A percentile compares a stretch with the other conserved stretches of the same genome.
These are phyloP conservation scores for Limtongia smithiae DNA, from an alignment of 805 yeast genomes.

Conservation along the genomic window DNA sequence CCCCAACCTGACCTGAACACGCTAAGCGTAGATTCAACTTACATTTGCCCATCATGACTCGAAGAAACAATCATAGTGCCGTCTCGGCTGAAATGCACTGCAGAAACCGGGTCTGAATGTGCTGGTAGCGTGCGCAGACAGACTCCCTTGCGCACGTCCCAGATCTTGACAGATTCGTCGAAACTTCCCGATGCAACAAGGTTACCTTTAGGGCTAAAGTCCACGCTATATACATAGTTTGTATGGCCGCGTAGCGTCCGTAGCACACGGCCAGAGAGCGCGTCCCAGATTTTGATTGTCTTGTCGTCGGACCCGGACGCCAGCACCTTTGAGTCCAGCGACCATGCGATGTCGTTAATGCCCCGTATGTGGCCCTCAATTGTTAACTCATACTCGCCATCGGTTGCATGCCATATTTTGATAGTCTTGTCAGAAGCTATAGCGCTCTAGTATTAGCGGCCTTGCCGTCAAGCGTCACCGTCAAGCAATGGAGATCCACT, in stretches of 20 bases:
- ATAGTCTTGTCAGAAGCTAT: slow-evolving; percentile 49
- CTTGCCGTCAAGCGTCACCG: no score
- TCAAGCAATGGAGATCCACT: not conserved
- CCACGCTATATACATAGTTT: slow-evolving; percentile 71
- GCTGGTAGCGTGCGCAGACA: slow-evolving; percentile 80
- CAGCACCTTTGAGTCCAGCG: slow-evolving; percentile 65
- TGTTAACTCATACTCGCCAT: slow-evolving; percentile 39
- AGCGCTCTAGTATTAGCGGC: no score
- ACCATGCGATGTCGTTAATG: slow-evolving; percentile 71
- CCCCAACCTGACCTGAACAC: no score
- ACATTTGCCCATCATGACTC: slow-evolving; percentile 82
- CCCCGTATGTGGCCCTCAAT: slow-evolving; percentile 63
- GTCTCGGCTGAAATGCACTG: slow-evolving; percentile 69
- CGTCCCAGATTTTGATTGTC: slow-evolving; percentile 70
- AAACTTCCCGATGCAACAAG: slow-evolving; percentile 76
- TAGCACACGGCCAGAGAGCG: slow-evolving; percentile 38
- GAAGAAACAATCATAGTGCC: slow-evolving; percentile 82
- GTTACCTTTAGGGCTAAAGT: slow-evolving; percentile 71
- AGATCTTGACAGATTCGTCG: slow-evolving; percentile 84
- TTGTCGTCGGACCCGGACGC: slow-evolving; percentile 88
- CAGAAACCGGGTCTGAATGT: slow-evolving; percentile 84
- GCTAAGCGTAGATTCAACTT: not conserved
- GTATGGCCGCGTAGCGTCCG: slow-evolving; percentile 70
- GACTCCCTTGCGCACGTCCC: slow-evolving; percentile 76
- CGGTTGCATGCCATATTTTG: slow-evolving; percentile 51